Conservation (phyloP, 257 asterid species). For the Solanum clarkiae region DNA sequence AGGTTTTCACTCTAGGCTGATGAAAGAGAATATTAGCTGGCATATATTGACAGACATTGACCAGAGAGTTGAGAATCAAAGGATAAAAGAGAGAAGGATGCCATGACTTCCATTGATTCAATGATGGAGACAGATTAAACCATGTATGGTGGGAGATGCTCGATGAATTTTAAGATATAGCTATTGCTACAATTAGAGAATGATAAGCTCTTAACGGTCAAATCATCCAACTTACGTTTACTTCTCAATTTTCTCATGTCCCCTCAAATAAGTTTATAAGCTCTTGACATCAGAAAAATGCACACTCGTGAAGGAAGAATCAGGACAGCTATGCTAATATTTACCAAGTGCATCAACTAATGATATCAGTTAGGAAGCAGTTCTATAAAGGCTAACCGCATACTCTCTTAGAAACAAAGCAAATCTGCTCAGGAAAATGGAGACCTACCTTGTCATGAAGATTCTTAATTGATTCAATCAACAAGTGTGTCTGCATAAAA, state of each 20-base stretch:
- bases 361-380: neutral
- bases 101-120: neutral
- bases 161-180: neutral
- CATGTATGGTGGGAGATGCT: neutral
- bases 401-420: neutral
- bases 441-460: constrained; percentile 38
- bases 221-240: neutral
- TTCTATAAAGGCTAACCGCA: neutral
- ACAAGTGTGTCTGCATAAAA: constrained; percentile 28
- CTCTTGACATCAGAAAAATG: neutral
- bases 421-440: neutral
- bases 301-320: neutral
- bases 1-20: neutral
- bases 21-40: neutral
- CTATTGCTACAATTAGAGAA: neutral
- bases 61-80: neutral
- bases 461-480: constrained; percentile 25
- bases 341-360: neutral
- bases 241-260: neutral
- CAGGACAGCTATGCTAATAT: neutral
- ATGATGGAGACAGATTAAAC: neutral
- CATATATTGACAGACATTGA: neutral
- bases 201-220: neutral
- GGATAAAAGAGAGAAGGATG: neutral
- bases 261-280: neutral